Base-by-base conservation (phyloP, 1,284 basidiomycete species). In the Ganoderma lucidum region DNA sequence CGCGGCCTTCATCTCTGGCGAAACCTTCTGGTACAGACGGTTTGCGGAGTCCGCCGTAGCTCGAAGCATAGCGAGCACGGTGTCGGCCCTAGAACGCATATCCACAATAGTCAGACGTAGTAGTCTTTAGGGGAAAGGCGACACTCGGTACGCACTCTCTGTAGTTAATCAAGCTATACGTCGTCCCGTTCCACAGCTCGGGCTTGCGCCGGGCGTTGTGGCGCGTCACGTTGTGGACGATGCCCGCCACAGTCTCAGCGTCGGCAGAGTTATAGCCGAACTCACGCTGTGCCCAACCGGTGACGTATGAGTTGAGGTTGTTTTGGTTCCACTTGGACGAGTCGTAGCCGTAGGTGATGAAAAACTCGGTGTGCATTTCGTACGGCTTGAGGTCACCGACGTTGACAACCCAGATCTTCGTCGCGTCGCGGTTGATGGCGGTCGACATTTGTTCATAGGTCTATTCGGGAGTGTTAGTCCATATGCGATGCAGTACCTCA, bases 381-480 rank as follows among this genome's bases (percentile, higher is more conserved):
- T 90, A 90, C 0, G 90, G 89, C 77, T 93, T 93, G 48, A 93
- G 79, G 74, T 93, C 92, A 23, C 91, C 91, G 44, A 90, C 88
- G 74, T 90, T 89, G 35, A 35, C 75, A 45, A 90, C 83, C 89
- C 89, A 90, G 44, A 90, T 79, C 19, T 82, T 83, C 6, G 80
- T 85, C 0, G 89, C 88, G 28, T 88, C 80, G 19, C 86, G 84
- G 30, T 86, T 86, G 15, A 89, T 82, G 3, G 88, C 88, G 39
- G 88, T 80, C 2, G 87, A 89, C 81, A 90, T 83, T 80, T 90
- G 88, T 68, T 91, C 88, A 73, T 84, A 87, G 4, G 86, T 83
- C 86, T 89, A 41, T 17, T 3, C 19, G 48, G 48, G 48, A 35
- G 42, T 4, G 44, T n/a, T 10, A 45, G 42, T 8, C 17, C 44